Evolutionary conservation across 768 basidiomycete genomes (phyloP).

Genomic region (Lactarius quietus): DNA sequence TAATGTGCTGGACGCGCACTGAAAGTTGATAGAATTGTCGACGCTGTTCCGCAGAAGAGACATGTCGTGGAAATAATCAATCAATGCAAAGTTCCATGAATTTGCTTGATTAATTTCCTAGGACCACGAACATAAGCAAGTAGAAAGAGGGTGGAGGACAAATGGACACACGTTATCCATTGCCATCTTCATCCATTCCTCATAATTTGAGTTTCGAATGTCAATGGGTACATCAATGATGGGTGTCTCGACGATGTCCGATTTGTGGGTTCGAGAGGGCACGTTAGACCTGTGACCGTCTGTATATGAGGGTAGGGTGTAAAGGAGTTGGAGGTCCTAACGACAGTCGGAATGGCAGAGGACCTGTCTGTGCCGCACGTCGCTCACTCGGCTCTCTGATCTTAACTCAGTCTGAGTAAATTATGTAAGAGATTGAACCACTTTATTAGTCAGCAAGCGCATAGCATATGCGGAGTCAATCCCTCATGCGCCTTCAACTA

Average conservation of each 20-base stretch:
- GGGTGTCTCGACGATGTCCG: slow-evolving; percentile 52
- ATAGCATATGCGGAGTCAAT: not conserved
- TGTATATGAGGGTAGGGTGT: too few relatives aligned
- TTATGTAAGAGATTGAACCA: slow-evolving; percentile 11
- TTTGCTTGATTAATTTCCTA: slow-evolving; percentile 99
- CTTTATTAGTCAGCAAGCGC: slow-evolving; percentile 10
- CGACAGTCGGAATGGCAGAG: not conserved
- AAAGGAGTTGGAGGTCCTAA: too few relatives aligned
- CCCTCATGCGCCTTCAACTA: too few relatives aligned
- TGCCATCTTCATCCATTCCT: slow-evolving; percentile 99
- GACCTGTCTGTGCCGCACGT: not conserved
- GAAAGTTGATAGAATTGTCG: slow-evolving; percentile 98
- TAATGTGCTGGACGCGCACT: slow-evolving; percentile 94
- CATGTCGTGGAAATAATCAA: slow-evolving; percentile 99
- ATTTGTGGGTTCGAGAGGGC: slow-evolving; percentile 50
- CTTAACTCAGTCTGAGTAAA: not conserved
- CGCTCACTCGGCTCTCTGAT: not conserved
- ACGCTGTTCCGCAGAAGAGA: slow-evolving; percentile 87
- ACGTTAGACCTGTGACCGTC: too few relatives aligned
- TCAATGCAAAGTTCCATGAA: slow-evolving; percentile 96
- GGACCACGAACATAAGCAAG: slow-evolving; percentile 20
- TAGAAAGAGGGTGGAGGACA: slow-evolving; percentile 7
- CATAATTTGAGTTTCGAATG: slow-evolving; percentile 89
- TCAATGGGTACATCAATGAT: slow-evolving; percentile 64
- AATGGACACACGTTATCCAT: slow-evolving; percentile 78